phyloP scores from a whole-genome alignment of 352 stramenopile genomes.

The Phytophthora ramorum region DNA sequence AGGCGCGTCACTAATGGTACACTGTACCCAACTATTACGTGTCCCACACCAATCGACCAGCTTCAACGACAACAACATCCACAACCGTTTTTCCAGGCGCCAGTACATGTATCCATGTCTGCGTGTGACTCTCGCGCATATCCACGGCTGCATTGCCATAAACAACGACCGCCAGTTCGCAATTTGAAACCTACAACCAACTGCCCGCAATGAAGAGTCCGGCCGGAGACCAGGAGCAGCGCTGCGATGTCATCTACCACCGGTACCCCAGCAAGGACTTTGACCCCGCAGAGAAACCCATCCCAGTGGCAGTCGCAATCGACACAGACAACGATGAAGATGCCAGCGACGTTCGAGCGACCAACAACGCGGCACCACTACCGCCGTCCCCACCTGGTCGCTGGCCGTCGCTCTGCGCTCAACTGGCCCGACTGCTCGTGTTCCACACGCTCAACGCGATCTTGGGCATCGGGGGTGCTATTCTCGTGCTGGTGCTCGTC shows the following conservation, averaged over 20 bases:
- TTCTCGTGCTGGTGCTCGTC: conserved; percentile 35
- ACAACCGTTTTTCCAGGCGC: conserved; percentile 9
- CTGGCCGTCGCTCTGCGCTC: conserved; percentile 5
- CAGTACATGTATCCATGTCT: background rate
- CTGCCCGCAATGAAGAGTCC: conserved; percentile 25
- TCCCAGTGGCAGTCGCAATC: conserved; percentile 23
- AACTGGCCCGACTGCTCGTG: conserved; percentile 15
- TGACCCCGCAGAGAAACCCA: conserved; percentile 28
- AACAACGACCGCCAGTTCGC: background rate
- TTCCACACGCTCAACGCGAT: conserved; percentile 39
- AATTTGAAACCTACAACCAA: conserved; percentile 15
- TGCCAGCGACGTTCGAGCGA: background rate
- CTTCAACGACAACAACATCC: conserved; percentile 15
- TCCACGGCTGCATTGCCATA: background rate
- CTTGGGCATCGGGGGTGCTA: conserved; percentile 28
- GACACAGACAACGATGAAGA: conserved; percentile 3
- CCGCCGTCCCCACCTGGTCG: background rate
- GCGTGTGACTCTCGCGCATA: conserved; percentile 22
- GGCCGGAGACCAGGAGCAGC: background rate
- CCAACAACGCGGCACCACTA: background rate
- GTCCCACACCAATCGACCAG: background rate
- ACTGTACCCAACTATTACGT: background rate
- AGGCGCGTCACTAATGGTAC: conserved; percentile 3
- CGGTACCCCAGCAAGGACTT: conserved; percentile 30
- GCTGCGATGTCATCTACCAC: conserved; percentile 37